These are phyloP conservation scores for Antitrichia curtipendula DNA, from an alignment of 225 moss, liverwort and hornwort species.

Conservation along the genomic window DNA sequence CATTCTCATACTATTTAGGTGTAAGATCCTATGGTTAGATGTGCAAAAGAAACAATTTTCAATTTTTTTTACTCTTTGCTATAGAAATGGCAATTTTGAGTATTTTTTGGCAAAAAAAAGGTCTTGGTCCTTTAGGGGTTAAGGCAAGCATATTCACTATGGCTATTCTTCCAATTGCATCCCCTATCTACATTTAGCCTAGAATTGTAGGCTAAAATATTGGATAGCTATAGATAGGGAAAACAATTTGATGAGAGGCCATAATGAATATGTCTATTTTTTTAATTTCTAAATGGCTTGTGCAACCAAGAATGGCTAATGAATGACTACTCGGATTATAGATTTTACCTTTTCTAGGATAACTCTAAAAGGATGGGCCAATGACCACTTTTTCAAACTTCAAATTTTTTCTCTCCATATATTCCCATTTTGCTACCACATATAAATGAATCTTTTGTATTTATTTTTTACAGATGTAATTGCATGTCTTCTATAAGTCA, in stretches of 20 bases:
- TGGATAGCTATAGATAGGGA: background rate
- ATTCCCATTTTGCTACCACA: background rate
- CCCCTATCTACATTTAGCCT: background rate
- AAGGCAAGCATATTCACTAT: background rate
- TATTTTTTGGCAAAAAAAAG: too few species aligned
- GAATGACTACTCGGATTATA: background rate
- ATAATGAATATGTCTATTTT: background rate
- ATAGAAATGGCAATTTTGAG: too few species aligned
- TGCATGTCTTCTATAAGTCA: background rate
- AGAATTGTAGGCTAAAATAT: accelerated
- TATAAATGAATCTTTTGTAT: background rate
- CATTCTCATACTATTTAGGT: too few species aligned
- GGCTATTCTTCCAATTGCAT: background rate
- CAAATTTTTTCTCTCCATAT: background rate
- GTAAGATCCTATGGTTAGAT: too few species aligned
- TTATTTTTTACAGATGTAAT: background rate
- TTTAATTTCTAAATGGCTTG: too few species aligned
- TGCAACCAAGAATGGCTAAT: background rate
- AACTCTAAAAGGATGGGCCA: accelerated
- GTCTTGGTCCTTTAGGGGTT: too few species aligned
- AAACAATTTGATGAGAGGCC: background rate
- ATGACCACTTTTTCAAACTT: background rate
- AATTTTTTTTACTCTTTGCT: too few species aligned
- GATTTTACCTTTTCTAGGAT: accelerated
- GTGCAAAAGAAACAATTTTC: too few species aligned